Percentiles rank a stretch among this genome's conserved stretches.
phyloP scores from a whole-genome alignment of 176 grass and related monocot genomes.

The Bolboschoenus planiculmis region DNA sequence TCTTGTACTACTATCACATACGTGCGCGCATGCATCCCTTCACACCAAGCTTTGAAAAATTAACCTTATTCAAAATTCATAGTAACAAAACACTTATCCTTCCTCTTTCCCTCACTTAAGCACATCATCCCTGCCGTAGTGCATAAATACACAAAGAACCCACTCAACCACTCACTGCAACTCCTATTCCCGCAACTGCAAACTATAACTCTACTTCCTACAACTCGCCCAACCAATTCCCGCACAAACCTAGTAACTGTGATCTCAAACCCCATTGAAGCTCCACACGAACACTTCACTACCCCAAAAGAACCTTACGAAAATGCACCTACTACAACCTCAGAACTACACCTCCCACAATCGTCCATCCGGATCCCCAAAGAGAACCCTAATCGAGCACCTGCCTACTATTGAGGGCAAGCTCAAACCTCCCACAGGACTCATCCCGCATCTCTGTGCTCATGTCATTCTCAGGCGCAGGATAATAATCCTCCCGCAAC shows the following conservation, averaged over 20 bases:
- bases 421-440: conserved; percentile 75
- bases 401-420: conserved; percentile 38
- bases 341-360: background rate
- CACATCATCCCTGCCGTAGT: background rate
- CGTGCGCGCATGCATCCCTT: background rate
- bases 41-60: background rate
- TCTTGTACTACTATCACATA: background rate
- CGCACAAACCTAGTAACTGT: background rate
- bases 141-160: background rate
- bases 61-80: conserved; percentile 4
- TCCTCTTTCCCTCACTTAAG: background rate
- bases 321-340: background rate
- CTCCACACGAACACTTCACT: background rate
- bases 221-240: background rate
- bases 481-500: conserved; percentile 91
- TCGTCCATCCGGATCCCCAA: background rate
- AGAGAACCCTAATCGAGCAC: conserved; percentile 32
- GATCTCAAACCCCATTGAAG: background rate
- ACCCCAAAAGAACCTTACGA: background rate
- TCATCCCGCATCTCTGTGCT: conserved; percentile 87
- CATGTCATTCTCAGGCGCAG: conserved; percentile 91
- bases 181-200: background rate
- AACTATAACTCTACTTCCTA: background rate
- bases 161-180: background rate
- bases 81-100: conserved; percentile 5